Conservation (phyloP, 2,329 filamentous ascomycete species). For the Tolypocladium capitatum region DNA sequence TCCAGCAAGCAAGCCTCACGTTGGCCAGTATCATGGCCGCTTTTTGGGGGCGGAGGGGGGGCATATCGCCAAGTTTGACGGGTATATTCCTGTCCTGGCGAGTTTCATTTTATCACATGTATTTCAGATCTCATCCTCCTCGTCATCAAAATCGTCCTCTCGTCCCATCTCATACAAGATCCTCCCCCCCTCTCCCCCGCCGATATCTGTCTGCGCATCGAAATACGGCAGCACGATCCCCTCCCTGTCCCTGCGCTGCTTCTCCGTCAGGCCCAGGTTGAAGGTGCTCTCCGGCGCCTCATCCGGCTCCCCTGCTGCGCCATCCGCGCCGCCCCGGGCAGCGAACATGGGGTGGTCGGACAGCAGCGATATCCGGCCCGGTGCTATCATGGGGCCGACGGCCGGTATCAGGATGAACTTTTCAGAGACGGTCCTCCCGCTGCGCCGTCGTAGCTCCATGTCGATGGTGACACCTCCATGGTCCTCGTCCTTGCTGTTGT, state of each 20-base stretch:
- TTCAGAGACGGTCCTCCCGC: conserved; percentile 65
- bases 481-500: conserved; percentile 29
- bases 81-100: no score
- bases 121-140: conserved; percentile 74
- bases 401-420: conserved; percentile 36
- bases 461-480: conserved; percentile 53
- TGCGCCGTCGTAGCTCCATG: conserved; percentile 77
- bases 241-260: conserved; percentile 75
- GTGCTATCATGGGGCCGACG: conserved; percentile 7
- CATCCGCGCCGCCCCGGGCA: conserved; percentile 20
- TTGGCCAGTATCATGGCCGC: not conserved
- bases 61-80: not conserved
- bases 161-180: conserved; percentile 95
- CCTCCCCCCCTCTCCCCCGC: conserved; percentile 71
- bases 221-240: conserved; percentile 90
- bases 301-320: conserved; percentile 23
- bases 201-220: conserved; percentile 76
- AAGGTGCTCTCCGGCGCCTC: conserved; percentile 65
- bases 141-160: conserved; percentile 94
- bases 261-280: conserved; percentile 74
- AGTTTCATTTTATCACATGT: not conserved
- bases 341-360: conserved; percentile 65
- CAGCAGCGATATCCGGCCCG: conserved; percentile 42
- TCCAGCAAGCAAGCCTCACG: no score
- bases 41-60: no score